Base-by-base conservation (phyloP, 2,329 filamentous ascomycete genomes). In the Orbilia ellipsospora region DNA sequence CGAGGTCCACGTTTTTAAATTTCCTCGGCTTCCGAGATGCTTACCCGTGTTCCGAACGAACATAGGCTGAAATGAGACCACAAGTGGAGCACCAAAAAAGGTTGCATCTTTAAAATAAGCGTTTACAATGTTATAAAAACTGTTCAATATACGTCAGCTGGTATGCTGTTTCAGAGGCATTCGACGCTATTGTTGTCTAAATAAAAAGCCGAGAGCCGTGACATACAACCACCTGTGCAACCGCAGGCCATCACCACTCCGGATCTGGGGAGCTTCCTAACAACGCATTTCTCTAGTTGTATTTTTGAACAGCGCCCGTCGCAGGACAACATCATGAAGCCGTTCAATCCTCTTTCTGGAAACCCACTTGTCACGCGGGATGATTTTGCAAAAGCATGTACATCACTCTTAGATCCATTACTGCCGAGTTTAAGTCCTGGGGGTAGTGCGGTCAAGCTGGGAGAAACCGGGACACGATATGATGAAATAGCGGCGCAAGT, bases 401-500 rank as follows among this genome's bases (percentile, higher is more conserved):
- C 83, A 44, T 86, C 88, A 2, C 84, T 94, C 8, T 86, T 94
- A 26, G 89, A 92, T 79, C 91, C 91, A 7, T 84, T 94, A 4
- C 85, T 89, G 73, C 87, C 89, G 1, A 91, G 91, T 82, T 92
- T 92, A 82, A 93, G 91, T 0, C 88, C 89, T 0, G 80, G 84
- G 51, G 87, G 87, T 80, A 88, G 89, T 10, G 85, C 90, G 55
- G 86, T 93, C 55, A 89, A 88, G 79, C 87, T 90, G 23, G 91
- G 91, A 4, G 88, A 87, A 13, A 92, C 90, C 0, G 90, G 90
- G 16, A 92, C 92, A 18, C 85, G 90, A 26, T 94, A 93, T 81
- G 92, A 94, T 80, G 89, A 92, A 81, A 87, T 88, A 0, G 91
- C 90, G 7, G 90, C 91, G 1, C 90, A 93, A 80, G 87, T 94